A percentile compares a stretch with the other conserved stretches of the same genome.
Conservation (phyloP, 1,284 basidiomycete genomes). For the Cryptococcus hybrid region DNA sequence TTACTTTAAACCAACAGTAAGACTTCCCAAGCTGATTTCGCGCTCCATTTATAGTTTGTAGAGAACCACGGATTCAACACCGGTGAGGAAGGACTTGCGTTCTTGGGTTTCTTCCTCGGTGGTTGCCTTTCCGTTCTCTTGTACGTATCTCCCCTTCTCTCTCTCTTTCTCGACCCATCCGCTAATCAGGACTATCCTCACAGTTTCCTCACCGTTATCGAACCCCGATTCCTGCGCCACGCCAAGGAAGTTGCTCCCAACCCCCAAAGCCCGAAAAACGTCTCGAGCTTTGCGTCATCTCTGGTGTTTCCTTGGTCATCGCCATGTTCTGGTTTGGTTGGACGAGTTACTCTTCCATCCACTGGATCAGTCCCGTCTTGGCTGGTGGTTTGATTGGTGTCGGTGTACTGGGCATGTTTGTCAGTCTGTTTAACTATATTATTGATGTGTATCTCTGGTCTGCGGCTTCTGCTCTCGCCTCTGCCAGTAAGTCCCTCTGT, state of each 20-base stretch:
- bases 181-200: neutral
- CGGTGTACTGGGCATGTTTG: conserved; percentile 58
- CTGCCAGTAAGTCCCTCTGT: conserved; percentile 38
- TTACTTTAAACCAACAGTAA: neutral
- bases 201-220: conserved; percentile 30
- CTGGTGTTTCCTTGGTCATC: conserved; percentile 47
- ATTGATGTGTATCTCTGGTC: conserved; percentile 56
- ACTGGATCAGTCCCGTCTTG: conserved; percentile 52
- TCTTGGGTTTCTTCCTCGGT: conserved; percentile 54
- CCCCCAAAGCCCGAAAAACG: conserved; percentile 36
- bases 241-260: conserved; percentile 25
- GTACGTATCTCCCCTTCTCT: conserved; percentile 14
- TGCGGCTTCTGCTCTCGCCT: conserved; percentile 55
- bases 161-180: neutral
- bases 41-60: conserved; percentile 31
- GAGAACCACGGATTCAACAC: conserved; percentile 53
- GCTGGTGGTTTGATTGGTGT: conserved; percentile 52
- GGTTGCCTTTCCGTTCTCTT: conserved; percentile 38
- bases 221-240: conserved; percentile 34
- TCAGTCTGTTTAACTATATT: conserved; percentile 53
- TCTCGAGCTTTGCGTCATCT: conserved; percentile 45
- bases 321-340: conserved; percentile 53
- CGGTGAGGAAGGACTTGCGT: conserved; percentile 53
- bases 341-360: conserved; percentile 50
- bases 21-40: neutral